phyloP scores from a whole-genome alignment of 129 eudicot genomes.

The Tagetes patula region DNA sequence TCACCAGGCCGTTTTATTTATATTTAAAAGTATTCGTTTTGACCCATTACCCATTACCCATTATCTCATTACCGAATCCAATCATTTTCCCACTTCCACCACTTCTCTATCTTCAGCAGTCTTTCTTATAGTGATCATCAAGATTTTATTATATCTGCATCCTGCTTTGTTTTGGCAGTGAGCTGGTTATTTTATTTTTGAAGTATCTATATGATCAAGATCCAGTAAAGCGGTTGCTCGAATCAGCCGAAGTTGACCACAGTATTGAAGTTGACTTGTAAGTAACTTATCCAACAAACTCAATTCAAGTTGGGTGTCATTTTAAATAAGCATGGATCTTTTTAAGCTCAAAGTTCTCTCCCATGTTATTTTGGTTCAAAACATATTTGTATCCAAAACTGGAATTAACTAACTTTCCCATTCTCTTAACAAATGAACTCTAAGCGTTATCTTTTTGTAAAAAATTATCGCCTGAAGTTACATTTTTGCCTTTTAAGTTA shows the following conservation, averaged over 20 bases:
- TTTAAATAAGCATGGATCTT: conserved; percentile 13
- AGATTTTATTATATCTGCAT: conserved; percentile 12
- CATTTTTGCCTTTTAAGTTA: neutral
- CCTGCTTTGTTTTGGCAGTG: conserved; percentile 55
- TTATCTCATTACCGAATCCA: neutral
- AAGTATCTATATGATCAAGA: conserved; percentile 92
- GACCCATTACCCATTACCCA: no score
- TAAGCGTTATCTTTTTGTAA: neutral
- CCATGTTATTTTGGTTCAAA: conserved; percentile 9
- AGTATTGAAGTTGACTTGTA: conserved; percentile 69
- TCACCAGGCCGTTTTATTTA: neutral
- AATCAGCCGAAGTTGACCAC: conserved; percentile 50
- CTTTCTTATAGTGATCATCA: conserved; percentile 3
- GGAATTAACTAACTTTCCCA: neutral
- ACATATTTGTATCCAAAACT: conserved; percentile 5
- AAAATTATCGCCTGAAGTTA: neutral
- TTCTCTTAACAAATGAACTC: neutral
- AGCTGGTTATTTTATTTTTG: conserved; percentile 80
- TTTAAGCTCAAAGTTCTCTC: conserved; percentile 9
- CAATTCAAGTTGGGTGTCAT: conserved; percentile 12
- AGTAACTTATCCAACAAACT: conserved; percentile 35
- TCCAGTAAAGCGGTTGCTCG: conserved; percentile 75
- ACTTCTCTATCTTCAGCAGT: conserved; percentile 6
- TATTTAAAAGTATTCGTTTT: neutral
- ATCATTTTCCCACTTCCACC: neutral